Base-by-base conservation (phyloP, 352 stramenopile species). In the Bremia lactucae region DNA sequence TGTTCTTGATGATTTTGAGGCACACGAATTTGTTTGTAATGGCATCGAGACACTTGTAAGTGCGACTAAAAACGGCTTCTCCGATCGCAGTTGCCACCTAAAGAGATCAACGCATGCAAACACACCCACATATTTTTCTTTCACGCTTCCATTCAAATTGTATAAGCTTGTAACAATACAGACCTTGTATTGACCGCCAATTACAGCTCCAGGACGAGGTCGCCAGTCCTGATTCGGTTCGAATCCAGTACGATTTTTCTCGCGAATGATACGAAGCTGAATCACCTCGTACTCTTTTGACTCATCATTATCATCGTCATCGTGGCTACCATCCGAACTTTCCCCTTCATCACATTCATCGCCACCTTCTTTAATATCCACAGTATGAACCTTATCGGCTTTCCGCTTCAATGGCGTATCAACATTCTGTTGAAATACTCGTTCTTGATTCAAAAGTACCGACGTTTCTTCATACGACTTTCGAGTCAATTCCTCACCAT, bases 1-100 rank as follows among this genome's bases (percentile, higher is more conserved):
- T 98, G 71, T 99, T 98, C 65, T 98, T 98, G 63, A 99, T 97
- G 20, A 98, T 91, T 58, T 98, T 98, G 18, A 98, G 59, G 48
- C 94, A 98, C 34, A 98, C 94, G 37, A 80, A 66, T 42, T 92
- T 52, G 38, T 90, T 61, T 11, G 58, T 79, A 1, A 25, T 60
- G 16, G 58, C 67, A 48, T 91, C 75, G 5, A 67, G 40, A 23
- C 74, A 83, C 40, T 88, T 88, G 65, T 87, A 91, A 16, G 78
- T 87, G 22, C 72, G 67, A 34, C 78, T 91, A 43, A 91, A 91
- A 2, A 88, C 78, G 3, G 78, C 78, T 59, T 91, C 78, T 21
- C 78, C 78, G 50, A 90, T 85, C 31, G 68, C 55, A 36, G 71
- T 42, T 43, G 85, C 70, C 15, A 90, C 60, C 70, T 89, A 50